Base-by-base conservation (phyloP, 441 rosid species). In the Theobroma grandiflorum region DNA sequence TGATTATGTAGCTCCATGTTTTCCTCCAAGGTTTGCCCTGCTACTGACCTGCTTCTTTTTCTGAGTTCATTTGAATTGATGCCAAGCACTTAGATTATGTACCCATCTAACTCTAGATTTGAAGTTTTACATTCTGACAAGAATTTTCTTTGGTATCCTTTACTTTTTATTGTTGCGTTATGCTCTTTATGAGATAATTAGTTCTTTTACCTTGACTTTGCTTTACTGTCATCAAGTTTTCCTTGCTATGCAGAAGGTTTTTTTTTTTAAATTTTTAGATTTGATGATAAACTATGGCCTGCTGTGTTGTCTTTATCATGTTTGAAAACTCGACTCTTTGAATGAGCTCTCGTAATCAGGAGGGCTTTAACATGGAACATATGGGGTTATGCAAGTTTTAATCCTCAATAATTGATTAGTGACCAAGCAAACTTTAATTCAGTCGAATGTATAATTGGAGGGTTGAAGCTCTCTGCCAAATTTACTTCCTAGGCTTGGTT, bases 1-100 rank as follows among this genome's bases (percentile, higher is more conserved):
- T 87, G 99, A 97, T 84, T 94, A 90, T 81, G 99, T 95, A 81
- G 99, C 98, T 79, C 99, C 99, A 45, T 97, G 99, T 83, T 97
- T 97, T 88, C 99, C 99, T 86, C 99, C 99, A 79, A 91, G 99
- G 99, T 97, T 86, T 83, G 90, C 58, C 63, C 61, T 74, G 18
- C 67, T 38, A 72, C 45, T 71, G 59, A 49, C 81, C 45, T 72
- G 31, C 75, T 69, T 49, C 70, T 57, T 80, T 81, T 77, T 74
- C 43, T 74, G 62, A 43, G 26, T 85, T 61, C 55, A 5, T 43
- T 40, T n/a, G 31, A 37, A 14, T 53, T 50, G 74, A 70, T 49
- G 58, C 31, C 57, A 15, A 47, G 58, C 58, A 70, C 50, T 70
- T 70, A 70, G 45, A 55, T 71, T 15, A 55, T 16, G 14, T 26